These are phyloP conservation scores for Draba incana DNA, from an alignment of 345 rosid species.

Conservation along the genomic window DNA sequence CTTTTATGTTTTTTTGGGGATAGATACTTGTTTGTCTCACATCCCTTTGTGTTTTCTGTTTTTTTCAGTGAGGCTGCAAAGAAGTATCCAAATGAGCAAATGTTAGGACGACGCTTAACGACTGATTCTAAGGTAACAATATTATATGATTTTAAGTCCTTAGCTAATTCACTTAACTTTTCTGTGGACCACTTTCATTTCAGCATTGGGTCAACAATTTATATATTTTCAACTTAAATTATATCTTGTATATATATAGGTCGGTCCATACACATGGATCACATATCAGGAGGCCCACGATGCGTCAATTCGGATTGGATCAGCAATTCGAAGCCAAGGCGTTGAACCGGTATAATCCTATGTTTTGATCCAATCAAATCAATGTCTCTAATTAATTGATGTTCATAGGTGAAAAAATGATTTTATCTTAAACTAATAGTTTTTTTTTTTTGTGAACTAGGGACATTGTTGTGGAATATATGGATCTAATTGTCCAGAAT, in stretches of 20 bases:
- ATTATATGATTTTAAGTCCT: neutral
- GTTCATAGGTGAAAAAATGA: neutral
- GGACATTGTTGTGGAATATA: slow-evolving; percentile 88
- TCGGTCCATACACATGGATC: slow-evolving; percentile 77
- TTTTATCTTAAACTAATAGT: neutral
- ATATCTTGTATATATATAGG: slow-evolving; percentile 43
- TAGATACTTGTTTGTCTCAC: slow-evolving; percentile 8
- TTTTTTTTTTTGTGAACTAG: slow-evolving; percentile 35
- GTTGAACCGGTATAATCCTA: slow-evolving; percentile 62
- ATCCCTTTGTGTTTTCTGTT: neutral
- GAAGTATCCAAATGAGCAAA: slow-evolving; percentile 52
- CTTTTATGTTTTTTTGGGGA: neutral
- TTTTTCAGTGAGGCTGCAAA: slow-evolving; percentile 57
- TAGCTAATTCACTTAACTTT: neutral
- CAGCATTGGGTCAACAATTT: neutral
- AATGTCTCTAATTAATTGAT: neutral
- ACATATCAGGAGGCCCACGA: slow-evolving; percentile 78
- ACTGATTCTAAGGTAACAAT: slow-evolving; percentile 70
- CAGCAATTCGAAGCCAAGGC: slow-evolving; percentile 69
- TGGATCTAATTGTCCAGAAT: slow-evolving; percentile 87
- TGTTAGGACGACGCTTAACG: slow-evolving; percentile 73
- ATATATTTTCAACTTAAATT: neutral
- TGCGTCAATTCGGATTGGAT: slow-evolving; percentile 62
- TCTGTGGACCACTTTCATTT: slow-evolving; percentile 1
- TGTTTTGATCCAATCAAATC: neutral